Conservation (phyloP, 805 yeast genomes). For the Tetrapisispora iriomotensis region DNA sequence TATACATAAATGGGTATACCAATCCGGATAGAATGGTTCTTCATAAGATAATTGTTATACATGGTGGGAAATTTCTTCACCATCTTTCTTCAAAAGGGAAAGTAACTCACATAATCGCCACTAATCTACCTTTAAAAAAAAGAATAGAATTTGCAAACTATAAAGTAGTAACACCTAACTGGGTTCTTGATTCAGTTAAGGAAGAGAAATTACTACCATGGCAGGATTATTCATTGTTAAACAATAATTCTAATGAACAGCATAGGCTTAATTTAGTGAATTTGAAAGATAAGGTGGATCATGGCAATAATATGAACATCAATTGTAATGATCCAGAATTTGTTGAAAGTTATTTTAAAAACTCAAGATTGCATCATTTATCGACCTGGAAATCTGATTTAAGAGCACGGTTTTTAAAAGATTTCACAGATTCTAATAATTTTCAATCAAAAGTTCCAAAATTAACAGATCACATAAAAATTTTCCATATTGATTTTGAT, state of each 20-base stretch:
- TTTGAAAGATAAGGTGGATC: background rate
- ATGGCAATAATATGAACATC: conserved; percentile 11
- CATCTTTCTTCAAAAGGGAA: conserved; percentile 58
- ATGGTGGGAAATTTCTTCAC: conserved; percentile 75
- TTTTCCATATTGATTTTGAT: conserved; percentile 85
- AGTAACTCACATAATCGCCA: conserved; percentile 81
- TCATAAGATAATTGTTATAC: conserved; percentile 56
- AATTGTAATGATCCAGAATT: conserved; percentile 76
- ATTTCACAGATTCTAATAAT: conserved; percentile 29
- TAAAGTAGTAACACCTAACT: conserved; percentile 70
- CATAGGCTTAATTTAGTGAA: conserved; percentile 26
- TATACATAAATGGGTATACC: conserved; percentile 87
- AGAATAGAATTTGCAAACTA: conserved; percentile 51
- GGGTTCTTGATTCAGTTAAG: conserved; percentile 64
- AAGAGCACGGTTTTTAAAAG: conserved; percentile 46
- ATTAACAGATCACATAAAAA: conserved; percentile 19
- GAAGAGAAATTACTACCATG: conserved; percentile 47
- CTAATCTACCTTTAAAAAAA: conserved; percentile 69
- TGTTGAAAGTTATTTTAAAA: conserved; percentile 57
- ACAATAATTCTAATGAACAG: conserved; percentile 48
- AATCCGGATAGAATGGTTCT: conserved; percentile 66
- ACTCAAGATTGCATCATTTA: conserved; percentile 80
- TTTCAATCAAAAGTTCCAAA: conserved; percentile 6
- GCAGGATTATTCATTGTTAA: conserved; percentile 51
- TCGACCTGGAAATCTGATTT: conserved; percentile 80